phyloP scores from a whole-genome alignment of 371 early-diverging fungal genomes.

The Dipsacomyces acuminosporus region DNA sequence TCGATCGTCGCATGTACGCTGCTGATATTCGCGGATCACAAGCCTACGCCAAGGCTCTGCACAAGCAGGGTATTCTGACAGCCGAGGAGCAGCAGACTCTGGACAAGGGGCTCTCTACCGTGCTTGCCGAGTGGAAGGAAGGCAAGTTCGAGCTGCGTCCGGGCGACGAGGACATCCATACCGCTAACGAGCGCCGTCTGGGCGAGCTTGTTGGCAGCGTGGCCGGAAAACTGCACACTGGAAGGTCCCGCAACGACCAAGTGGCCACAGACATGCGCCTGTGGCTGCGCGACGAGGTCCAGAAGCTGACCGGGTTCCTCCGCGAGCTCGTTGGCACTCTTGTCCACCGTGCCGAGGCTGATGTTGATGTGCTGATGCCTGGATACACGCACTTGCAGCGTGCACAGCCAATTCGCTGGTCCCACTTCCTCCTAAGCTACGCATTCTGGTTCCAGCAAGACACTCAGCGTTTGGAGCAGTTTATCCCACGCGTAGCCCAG shows the following conservation, averaged over 20 bases:
- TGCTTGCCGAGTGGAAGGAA: conserved; percentile 77
- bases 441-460: conserved; percentile 89
- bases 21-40: conserved; percentile 86
- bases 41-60: conserved; percentile 86
- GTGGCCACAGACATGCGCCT: conserved; percentile 97
- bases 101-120: conserved; percentile 66
- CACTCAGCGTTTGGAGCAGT: conserved; percentile 73
- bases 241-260: conserved; percentile 93
- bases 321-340: conserved; percentile 69
- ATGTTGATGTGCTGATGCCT: conserved; percentile 90
- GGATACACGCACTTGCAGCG: conserved; percentile 98
- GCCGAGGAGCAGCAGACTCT: conserved; percentile 66
- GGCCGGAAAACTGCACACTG: conserved; percentile 96
- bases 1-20: conserved; percentile 86
- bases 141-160: conserved; percentile 68
- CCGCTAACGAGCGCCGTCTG: conserved; percentile 94
- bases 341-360: conserved; percentile 74
- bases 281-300: conserved; percentile 82
- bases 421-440: conserved; percentile 81
- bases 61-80: conserved; percentile 68
- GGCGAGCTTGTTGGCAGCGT: conserved; percentile 88
- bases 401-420: conserved; percentile 98
- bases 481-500: conserved; percentile 72
- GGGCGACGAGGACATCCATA: conserved; percentile 97
- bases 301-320: conserved; percentile 56